Base-by-base conservation (phyloP, 2,329 filamentous ascomycete species). In the Pochonia chlamydosporia region DNA sequence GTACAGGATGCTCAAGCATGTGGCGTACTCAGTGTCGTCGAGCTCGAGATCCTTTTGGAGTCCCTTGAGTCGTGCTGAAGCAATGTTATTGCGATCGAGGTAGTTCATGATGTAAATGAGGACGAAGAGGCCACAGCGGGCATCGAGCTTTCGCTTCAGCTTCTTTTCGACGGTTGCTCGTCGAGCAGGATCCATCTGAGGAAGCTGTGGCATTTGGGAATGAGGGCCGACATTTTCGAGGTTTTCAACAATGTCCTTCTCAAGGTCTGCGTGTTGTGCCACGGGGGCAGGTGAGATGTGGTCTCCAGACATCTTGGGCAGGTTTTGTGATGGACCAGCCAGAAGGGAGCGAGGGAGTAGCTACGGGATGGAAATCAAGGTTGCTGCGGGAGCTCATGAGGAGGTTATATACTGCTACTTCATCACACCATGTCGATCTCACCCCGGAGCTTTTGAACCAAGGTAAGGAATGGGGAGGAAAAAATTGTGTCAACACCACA, bases 71-170 rank as follows among this genome's bases (percentile, higher is more conserved):
- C 79, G 74, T 1, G 84, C 84, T 1, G 82, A 75, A 2, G 82
- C 82, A 52, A 87, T 85, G 62, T 86, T 84, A 61, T 84, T 84
- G 30, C 81, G 71, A 56, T 85, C 81, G 25, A 82, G 71, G 63
- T 87, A 89, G 66, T 89, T 89, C 63, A 70, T 73, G 61, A 89
- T 87, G 59, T 89, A 89, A 69, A 89, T 86, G 53, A 89, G 62
- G 41, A 89, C 79, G 48, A 89, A 78, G 55, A 86, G 78, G 70
- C 62, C 83, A 69, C 63, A 89, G 50, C 85, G 75, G 18, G 75
- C 56, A 59, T 90, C 87, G 46, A 90, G 81, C 67, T 89, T 90
- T 55, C 81, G 76, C 62, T 81, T 76, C 56, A 91, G 67, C 30
- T 71, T 74, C 62, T 76, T 79, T 64, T 90, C 85, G n/a, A 84